Evolutionary conservation across 176 grass and related monocot genomes (phyloP), one percentile per base, ranked within the genome.

Genomic region (Urochloa ruziziensis): DNA sequence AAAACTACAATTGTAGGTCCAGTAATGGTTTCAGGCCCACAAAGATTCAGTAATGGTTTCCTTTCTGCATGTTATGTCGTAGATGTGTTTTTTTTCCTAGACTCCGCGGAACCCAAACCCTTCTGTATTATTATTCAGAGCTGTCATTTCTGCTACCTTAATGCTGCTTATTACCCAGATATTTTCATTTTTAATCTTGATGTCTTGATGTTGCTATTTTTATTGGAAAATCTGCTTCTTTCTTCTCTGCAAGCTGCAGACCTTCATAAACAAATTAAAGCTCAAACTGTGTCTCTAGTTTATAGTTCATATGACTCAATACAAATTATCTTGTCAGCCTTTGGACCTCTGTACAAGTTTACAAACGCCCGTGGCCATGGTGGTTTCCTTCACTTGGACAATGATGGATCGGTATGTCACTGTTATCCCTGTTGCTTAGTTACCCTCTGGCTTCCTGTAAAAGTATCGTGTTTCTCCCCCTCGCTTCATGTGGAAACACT

Each of bases 311-410:
- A 68, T 86, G 67, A 73, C n/a, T 82, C 57, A n/a, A 36, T 25
- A 23, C 12, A 24, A 49, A 35, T 70, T 76, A 1, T 90, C 18
- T 89, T 17, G 71, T 86, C 80, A 97, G 96, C 66, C 85, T 87
- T 66, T 81, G 96, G 96, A 68, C 85, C 93, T 54, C 37, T 99
- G 8, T 99, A 92, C 83, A 99, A 94, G 64, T 95, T 99, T 44
- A 91, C 83, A 37, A 99, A 99, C 76, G 67, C 87, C 7, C 88
- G 81, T 28, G 96, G 96, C 21, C 96, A 99, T 32, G 93, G 96
- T 51, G 93, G 91, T 87, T 96, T 99, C 70, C 96, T 99, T 92
- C 91, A 92, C 79, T 91, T 91, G 83, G 89, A 92, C 35, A 96
- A 80, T 56, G 73, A 89, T 78, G 88, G 79, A 18, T 89, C 48